Base-by-base conservation (phyloP, 345 rosid species). In the Salix koriyanagi region DNA sequence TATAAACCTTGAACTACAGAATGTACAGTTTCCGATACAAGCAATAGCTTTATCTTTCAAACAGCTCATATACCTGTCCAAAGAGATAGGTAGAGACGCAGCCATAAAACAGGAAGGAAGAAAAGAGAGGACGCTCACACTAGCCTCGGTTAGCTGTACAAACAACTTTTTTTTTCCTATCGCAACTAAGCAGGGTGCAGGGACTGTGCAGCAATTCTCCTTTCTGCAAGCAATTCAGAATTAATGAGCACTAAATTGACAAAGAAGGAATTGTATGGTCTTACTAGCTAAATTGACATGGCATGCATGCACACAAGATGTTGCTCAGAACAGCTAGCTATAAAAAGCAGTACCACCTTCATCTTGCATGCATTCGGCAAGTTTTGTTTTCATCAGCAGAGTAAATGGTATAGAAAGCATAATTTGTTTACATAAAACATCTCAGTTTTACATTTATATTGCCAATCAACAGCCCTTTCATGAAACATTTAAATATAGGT, bases 71-170 rank as follows among this genome's bases (percentile, higher is more conserved):
- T 69, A 69, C 75, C 85, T 70, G 76, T 76, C 80, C 36, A 71
- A 10, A 83, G 58, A 84, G 67, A 73, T 72, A 78, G 86, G 81
- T 39, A 69, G 82, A 79, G 83, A 86, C n/a, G 7, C 77, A 10
- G 64, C 44, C 48, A 84, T 78, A 46, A 83, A 71, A 65, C 70
- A 56, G 26, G 74, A 73, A 44, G 71, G 54, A 67, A 79, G 65
- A 75, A 75, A 84, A 69, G 60, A 75, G 87, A 82, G 82, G 85
- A 70, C 44, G 81, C 76, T 39, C 87, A 48, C 73, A 73, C 88
- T 78, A 79, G 84, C 85, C 87, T 83, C 89, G 67, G 90, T 90
- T 87, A 90, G 89, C 90, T 90, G 87, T 90, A 90, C 90, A 85
- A 76, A 56, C 62, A 56, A 58, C 64, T 58, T 58, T 58, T 42